phyloP scores from a whole-genome alignment of 2,329 filamentous ascomycete species.

The Clathrospora elynae region DNA sequence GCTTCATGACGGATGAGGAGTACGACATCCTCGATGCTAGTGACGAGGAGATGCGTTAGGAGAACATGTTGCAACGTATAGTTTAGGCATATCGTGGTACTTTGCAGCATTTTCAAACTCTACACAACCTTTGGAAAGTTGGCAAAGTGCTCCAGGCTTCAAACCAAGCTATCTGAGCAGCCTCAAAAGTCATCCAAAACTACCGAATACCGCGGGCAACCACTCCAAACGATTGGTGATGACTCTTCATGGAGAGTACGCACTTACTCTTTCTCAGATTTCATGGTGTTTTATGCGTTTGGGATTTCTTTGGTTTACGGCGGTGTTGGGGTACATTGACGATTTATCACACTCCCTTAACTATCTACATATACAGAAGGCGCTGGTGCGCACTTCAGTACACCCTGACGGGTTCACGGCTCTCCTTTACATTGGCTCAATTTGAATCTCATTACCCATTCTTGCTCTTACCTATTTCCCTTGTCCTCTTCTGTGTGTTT shows the following conservation, averaged over 20 bases:
- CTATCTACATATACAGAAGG: constrained; percentile 9
- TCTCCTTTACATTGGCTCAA: constrained; percentile 10
- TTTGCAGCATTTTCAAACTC: too few species aligned
- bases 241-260: too few species aligned
- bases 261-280: too few species aligned
- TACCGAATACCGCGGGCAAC: too few species aligned
- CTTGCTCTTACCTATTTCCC: constrained; percentile 3
- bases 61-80: background rate
- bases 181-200: too few species aligned
- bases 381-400: constrained; percentile 10
- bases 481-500: constrained; percentile 8
- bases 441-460: too few species aligned
- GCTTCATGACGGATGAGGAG: constrained; percentile 95
- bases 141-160: constrained; percentile 5
- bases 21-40: constrained; percentile 97
- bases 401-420: constrained; percentile 6
- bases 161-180: too few species aligned
- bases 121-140: background rate
- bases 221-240: too few species aligned
- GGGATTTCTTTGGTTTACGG: constrained; percentile 5
- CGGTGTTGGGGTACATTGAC: constrained; percentile 1
- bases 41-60: constrained; percentile 69
- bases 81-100: too few species aligned
- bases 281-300: constrained; percentile 9
- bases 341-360: constrained; percentile 3